A percentile compares a stretch with the other conserved stretches of the same genome.
phyloP scores from a whole-genome alignment of 257 asterid genomes.

The Solanum tarijense region DNA sequence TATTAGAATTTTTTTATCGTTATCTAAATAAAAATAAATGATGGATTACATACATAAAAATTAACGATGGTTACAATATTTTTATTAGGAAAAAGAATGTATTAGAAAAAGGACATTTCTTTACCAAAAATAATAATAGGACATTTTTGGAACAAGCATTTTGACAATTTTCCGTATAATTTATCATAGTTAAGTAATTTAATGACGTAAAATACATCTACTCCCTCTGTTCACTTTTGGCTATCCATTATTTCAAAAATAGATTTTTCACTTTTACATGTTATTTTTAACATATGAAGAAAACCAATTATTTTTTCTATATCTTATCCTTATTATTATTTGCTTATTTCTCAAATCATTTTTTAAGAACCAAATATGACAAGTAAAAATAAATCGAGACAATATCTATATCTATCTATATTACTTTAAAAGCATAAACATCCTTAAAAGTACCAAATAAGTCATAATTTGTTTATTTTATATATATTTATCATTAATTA shows the following conservation, averaged over 20 bases:
- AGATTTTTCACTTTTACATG: background rate
- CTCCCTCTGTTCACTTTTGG: background rate
- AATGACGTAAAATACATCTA: background rate
- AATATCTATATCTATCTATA: background rate
- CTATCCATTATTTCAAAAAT: no score
- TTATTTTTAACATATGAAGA: no score
- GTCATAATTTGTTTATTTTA: no score
- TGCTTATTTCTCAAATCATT: background rate
- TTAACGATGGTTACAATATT: background rate
- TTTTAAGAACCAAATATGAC: background rate
- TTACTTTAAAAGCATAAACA: background rate
- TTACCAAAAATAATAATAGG: no score
- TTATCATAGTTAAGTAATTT: no score
- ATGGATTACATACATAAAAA: background rate
- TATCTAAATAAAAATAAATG: background rate
- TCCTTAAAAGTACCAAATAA: background rate
- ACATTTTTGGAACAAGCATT: no score
- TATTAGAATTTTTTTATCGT: no score
- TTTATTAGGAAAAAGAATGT: background rate
- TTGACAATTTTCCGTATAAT: no score
- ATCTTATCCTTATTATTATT: no score
- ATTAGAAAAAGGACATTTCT: background rate
- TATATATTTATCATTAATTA: no score
- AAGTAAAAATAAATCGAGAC: background rate
- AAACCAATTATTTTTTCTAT: no score